A percentile compares a stretch with the other conserved stretches of the same genome.
phyloP scores from a whole-genome alignment of 2,329 filamentous ascomycete genomes.

The Fusarium xyrophilum region DNA sequence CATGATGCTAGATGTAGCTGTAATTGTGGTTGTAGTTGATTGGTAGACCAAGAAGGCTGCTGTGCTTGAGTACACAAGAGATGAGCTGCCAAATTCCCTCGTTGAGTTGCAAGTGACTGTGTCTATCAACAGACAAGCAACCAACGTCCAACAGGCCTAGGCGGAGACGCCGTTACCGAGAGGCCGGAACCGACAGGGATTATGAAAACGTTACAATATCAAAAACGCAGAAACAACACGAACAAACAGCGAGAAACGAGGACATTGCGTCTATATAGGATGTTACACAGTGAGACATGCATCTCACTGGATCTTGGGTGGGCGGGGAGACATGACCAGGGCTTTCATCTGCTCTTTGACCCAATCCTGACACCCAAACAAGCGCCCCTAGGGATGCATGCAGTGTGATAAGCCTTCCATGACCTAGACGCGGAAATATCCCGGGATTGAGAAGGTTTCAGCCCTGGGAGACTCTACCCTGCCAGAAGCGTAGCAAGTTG shows the following conservation, averaged over 20 bases:
- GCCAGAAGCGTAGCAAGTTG: slow-evolving; percentile 16
- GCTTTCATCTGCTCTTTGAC: slow-evolving; percentile 8
- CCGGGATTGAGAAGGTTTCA: slow-evolving; percentile 31
- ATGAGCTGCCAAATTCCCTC: slow-evolving; percentile 4
- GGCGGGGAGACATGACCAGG: slow-evolving; percentile 12
- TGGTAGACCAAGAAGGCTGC: not conserved
- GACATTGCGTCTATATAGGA: slow-evolving; percentile 42
- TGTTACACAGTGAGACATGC: slow-evolving; percentile 19
- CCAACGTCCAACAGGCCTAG: slow-evolving; percentile 28
- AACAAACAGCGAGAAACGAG: slow-evolving; percentile 35
- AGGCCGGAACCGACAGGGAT: slow-evolving; percentile 38
- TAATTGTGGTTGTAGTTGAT: slow-evolving; percentile 5
- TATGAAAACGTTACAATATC: slow-evolving; percentile 27
- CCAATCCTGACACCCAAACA: slow-evolving; percentile 27
- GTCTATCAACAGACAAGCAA: slow-evolving; percentile 32
- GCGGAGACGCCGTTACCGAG: slow-evolving; percentile 32
- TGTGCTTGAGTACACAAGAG: slow-evolving; percentile 1
- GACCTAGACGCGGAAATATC: slow-evolving; percentile 31
- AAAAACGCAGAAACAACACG: slow-evolving; percentile 29
- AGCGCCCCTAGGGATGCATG: slow-evolving; percentile 44
- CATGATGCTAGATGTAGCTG: slow-evolving; percentile 43
- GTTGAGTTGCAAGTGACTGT: slow-evolving; percentile 11
- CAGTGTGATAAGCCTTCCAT: slow-evolving; percentile 40
- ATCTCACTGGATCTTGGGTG: slow-evolving; percentile 17
- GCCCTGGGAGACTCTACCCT: slow-evolving; percentile 16